Base-by-base conservation (phyloP, 2,329 filamentous ascomycete genomes). In the Arthrinium phaeospermum region DNA sequence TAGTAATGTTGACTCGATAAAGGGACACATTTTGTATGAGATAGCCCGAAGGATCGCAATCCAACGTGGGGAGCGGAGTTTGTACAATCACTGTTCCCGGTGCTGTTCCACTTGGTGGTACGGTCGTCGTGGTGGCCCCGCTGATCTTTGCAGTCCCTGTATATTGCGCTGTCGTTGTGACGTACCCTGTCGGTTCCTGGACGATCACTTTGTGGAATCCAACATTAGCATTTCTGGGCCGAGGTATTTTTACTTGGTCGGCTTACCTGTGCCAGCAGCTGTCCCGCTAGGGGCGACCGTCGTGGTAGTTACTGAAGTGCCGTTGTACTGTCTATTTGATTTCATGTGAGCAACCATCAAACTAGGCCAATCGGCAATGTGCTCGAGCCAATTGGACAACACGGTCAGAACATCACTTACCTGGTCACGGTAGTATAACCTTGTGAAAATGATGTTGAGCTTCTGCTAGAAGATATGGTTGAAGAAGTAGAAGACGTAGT, bases 1-100 rank as follows among this genome's bases (percentile, higher is more conserved):
- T 64, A 1, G 72, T 70, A 16, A 76, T 73, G 45, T 77, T 74
- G 53, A 78, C 71, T 5, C 73, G 64, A 44, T 70, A 76, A 19
- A 78, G 70, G 0, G 71, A 69, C 44, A 27, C 22, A n/a, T 45
- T 57, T 51, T 77, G 76, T 12, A 76, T 74, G 2, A 77, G 70
- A 46, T 74, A 76, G 0, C 74, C 75, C 1, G 53, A 71, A 68
- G 75, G 72, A 68, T 64, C 70, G 71, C 71, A 73, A 41, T 61
- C 71, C 22, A 73, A 27, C 13, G 70, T 74, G 24, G 73, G 71
- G 34, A 71, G 69, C 30, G 57, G 57, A 19, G 57, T 64, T 64
- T 64, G 57, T 7, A 64, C 57, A 41, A 64, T n/a, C 57, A 64
- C 57, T 37, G 57, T 64, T 10, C 57, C 57, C 4, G 57, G 30